Conservation (phyloP, 805 yeast species). For the Metschnikowia dekortorum region DNA sequence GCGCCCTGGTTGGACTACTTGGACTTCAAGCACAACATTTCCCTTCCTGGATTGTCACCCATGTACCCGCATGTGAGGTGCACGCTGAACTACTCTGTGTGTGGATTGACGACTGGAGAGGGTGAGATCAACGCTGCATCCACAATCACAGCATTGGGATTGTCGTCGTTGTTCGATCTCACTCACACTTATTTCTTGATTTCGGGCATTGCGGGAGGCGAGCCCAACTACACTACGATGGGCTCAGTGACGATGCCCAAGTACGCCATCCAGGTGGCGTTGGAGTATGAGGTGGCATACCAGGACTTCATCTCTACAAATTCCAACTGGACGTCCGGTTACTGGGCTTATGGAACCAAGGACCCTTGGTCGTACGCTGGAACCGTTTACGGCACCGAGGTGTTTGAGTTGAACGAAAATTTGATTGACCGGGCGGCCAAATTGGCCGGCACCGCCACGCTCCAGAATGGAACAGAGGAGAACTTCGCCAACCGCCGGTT, state of each 20-base stretch:
- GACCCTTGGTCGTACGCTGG: slow-evolving; percentile 48
- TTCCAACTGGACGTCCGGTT: slow-evolving; percentile 56
- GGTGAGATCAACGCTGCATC: slow-evolving; percentile 66
- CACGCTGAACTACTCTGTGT: slow-evolving; percentile 46
- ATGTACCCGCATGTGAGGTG: slow-evolving; percentile 55
- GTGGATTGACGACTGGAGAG: slow-evolving; percentile 66
- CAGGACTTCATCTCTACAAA: slow-evolving; percentile 24
- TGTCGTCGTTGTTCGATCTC: slow-evolving; percentile 54
- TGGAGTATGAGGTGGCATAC: slow-evolving; percentile 56
- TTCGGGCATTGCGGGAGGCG: slow-evolving; percentile 66
- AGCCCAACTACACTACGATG: slow-evolving; percentile 50
- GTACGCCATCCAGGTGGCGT: slow-evolving; percentile 57
- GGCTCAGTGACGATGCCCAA: slow-evolving; percentile 60
- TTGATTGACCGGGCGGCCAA: slow-evolving; percentile 55
- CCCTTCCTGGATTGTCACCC: slow-evolving; percentile 66
- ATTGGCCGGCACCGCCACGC: slow-evolving; percentile 43
- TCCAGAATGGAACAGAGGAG: slow-evolving; percentile 43
- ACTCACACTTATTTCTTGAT: slow-evolving; percentile 56
- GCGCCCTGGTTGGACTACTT: slow-evolving; percentile 48
- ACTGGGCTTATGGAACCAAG: slow-evolving; percentile 51
- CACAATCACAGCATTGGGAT: slow-evolving; percentile 49
- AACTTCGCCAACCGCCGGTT: slow-evolving; percentile 44
- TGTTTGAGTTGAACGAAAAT: slow-evolving; percentile 55
- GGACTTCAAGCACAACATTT: slow-evolving; percentile 49
- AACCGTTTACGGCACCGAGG: slow-evolving; percentile 59